These are phyloP conservation scores for Sutorius australiensis DNA, from an alignment of 768 basidiomycete species.

Conservation along the genomic window DNA sequence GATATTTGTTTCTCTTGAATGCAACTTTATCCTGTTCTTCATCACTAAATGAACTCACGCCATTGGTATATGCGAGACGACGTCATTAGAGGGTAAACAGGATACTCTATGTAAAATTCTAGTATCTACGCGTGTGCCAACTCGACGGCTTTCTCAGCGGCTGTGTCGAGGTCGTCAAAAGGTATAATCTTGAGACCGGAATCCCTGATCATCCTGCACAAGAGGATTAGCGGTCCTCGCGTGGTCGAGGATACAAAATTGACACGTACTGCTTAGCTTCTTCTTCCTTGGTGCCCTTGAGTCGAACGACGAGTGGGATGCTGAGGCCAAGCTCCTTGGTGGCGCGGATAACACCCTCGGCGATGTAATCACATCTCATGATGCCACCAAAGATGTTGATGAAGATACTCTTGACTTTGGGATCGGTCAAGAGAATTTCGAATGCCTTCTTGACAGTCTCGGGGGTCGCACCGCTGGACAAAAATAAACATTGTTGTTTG, in stretches of 20 bases:
- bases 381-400: slow-evolving; percentile 98
- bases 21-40: slow-evolving; percentile 18
- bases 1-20: slow-evolving; percentile 28
- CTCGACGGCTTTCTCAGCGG: slow-evolving; percentile 76
- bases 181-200: slow-evolving; percentile 92
- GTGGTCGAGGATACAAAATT: neutral
- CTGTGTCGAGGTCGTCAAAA: slow-evolving; percentile 91
- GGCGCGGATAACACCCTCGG: slow-evolving; percentile 97
- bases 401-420: slow-evolving; percentile 96
- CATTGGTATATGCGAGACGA: neutral
- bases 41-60: neutral
- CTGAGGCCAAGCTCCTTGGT: slow-evolving; percentile 83
- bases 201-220: slow-evolving; percentile 80
- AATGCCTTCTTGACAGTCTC: slow-evolving; percentile 99
- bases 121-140: slow-evolving; percentile 49
- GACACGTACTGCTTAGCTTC: slow-evolving; percentile 87
- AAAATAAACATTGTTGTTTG: neutral
- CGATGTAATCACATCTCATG: slow-evolving; percentile 99
- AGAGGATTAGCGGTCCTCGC: slow-evolving; percentile 5
- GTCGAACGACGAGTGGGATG: slow-evolving; percentile 87
- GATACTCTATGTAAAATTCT: slow-evolving; percentile 17
- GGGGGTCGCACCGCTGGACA: slow-evolving; percentile 88
- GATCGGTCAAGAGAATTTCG: slow-evolving; percentile 86
- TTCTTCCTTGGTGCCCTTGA: slow-evolving; percentile 95
- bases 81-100: slow-evolving; percentile 18